phyloP scores from a whole-genome alignment of 495 filamentous ascomycete species.

The Melanomma pulvis-pyrius region DNA sequence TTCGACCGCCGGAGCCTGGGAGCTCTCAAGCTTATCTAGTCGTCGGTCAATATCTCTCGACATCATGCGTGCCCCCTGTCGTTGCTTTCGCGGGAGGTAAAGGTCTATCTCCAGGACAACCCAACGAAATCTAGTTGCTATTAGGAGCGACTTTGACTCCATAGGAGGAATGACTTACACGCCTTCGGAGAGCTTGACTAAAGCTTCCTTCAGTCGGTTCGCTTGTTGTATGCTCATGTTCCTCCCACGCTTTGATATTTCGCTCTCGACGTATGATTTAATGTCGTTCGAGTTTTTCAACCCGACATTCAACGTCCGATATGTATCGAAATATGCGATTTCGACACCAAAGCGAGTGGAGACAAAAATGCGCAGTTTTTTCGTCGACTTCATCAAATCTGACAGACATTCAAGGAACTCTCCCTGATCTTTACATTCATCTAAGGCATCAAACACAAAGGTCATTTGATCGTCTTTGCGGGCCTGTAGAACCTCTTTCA shows the following conservation, averaged over 20 bases:
- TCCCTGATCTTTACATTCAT: slow-evolving; percentile 2
- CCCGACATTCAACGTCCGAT: neutral
- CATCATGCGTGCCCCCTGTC: neutral
- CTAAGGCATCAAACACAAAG: slow-evolving; percentile 1
- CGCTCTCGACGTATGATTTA: neutral
- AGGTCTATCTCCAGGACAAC: slow-evolving; percentile 5
- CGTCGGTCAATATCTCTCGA: neutral
- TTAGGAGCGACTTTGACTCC: no score
- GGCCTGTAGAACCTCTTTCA: neutral
- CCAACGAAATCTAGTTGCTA: neutral
- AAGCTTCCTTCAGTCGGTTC: neutral
- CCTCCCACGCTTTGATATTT: neutral
- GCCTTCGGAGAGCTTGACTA: neutral
- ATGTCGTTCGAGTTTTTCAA: neutral
- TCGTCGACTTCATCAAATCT: neutral
- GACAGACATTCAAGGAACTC: neutral
- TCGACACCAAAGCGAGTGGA: slow-evolving; percentile 4
- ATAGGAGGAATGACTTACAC: neutral
- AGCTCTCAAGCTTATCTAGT: neutral
- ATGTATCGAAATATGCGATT: neutral
- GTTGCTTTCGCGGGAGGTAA: neutral
- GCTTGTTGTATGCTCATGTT: neutral
- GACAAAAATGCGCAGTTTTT: neutral
- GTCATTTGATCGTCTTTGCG: neutral
- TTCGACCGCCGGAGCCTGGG: neutral